Evolutionary conservation across 805 yeast species (phyloP).

Genomic region (Zygoascus ofunaensis): DNA sequence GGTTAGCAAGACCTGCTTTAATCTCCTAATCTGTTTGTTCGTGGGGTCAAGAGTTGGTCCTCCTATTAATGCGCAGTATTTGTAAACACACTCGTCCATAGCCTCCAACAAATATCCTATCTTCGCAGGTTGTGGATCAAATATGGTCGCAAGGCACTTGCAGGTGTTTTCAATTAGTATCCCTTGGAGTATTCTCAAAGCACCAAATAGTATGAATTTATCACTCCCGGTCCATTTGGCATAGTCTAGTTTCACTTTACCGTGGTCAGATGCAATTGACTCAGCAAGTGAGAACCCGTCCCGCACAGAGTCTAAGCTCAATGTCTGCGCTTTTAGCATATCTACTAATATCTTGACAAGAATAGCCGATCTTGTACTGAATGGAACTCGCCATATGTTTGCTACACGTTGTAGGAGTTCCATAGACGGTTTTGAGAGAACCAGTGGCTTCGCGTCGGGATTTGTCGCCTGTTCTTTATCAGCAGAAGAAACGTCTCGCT

Average conservation of each 20-base stretch:
- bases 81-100: conserved; percentile 41
- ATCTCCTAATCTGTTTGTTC: conserved; percentile 36
- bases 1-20: conserved; percentile 24
- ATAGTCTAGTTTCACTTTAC: conserved; percentile 21
- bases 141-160: conserved; percentile 30
- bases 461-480: conserved; percentile 13
- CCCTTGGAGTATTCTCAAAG: conserved; percentile 38
- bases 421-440: conserved; percentile 37
- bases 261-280: conserved; percentile 19
- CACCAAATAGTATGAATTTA: conserved; percentile 41
- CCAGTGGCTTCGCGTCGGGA: conserved; percentile 16
- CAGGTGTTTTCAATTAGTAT: conserved; percentile 40
- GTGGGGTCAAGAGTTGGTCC: conserved; percentile 31
- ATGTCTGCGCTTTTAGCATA: conserved; percentile 22
- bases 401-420: conserved; percentile 39
- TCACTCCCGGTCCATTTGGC: conserved; percentile 38
- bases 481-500: conserved; percentile 27
- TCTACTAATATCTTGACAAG: conserved; percentile 43
- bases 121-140: conserved; percentile 44
- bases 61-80: conserved; percentile 36
- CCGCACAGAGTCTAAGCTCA: conserved; percentile 27
- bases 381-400: conserved; percentile 51
- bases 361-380: conserved; percentile 40
- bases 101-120: conserved; percentile 45
- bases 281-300: conserved; percentile 29